Conservation (phyloP, 1,284 basidiomycete species). For the Moesziomyces globuligerus region DNA sequence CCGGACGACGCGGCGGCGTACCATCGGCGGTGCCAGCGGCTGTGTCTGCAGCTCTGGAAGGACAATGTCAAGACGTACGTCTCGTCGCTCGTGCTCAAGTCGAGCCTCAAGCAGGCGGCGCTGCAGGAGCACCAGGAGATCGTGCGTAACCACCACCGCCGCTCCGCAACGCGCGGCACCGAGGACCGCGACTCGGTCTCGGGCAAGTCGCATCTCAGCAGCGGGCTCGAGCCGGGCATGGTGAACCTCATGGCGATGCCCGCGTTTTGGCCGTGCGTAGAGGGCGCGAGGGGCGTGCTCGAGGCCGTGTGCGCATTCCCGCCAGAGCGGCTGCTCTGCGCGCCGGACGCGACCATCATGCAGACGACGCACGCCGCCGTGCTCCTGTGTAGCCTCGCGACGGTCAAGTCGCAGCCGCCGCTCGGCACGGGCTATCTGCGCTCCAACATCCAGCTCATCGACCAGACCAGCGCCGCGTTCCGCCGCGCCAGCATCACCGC, state of each 20-base stretch:
- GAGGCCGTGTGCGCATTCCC: conserved; percentile 40
- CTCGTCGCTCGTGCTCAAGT: conserved; percentile 46
- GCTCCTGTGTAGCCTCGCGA: conserved; percentile 44
- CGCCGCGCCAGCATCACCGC: conserved; percentile 33
- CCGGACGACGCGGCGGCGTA: conserved; percentile 25
- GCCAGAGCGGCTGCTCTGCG: conserved; percentile 18
- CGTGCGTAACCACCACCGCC: conserved; percentile 40
- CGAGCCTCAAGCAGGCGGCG: conserved; percentile 42
- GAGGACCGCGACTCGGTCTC: conserved; percentile 42
- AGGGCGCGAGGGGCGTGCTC: conserved; percentile 37
- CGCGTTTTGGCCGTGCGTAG: conserved; percentile 49
- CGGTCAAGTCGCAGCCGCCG: conserved; percentile 38
- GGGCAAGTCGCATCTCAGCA: conserved; percentile 25
- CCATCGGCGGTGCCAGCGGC: conserved; percentile 24
- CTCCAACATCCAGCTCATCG: conserved; percentile 42
- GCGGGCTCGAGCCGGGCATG: conserved; percentile 31
- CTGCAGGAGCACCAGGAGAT: conserved; percentile 45
- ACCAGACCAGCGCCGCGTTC: conserved; percentile 41
- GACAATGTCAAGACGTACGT: conserved; percentile 51
- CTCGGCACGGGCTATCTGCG: conserved; percentile 38
- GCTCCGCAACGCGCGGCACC: conserved; percentile 33
- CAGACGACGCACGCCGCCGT: conserved; percentile 44
- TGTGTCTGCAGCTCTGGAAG: conserved; percentile 41
- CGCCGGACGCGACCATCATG: conserved; percentile 42
- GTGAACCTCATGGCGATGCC: conserved; percentile 49